These are phyloP conservation scores for Roridomyces roridus DNA, from an alignment of 768 basidiomycete genomes.

Conservation along the genomic window DNA sequence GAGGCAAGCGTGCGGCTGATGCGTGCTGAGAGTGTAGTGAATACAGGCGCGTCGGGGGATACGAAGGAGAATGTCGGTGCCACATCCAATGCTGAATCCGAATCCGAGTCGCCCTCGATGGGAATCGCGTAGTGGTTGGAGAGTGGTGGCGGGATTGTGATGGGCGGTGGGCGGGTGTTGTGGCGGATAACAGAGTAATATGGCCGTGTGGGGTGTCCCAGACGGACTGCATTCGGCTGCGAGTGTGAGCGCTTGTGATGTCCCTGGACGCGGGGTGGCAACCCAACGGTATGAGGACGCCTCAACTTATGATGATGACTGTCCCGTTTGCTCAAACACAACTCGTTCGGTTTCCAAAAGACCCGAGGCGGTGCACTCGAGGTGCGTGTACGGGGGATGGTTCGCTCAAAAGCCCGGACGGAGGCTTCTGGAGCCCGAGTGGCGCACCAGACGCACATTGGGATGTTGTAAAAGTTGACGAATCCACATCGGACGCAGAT, in stretches of 20 bases:
- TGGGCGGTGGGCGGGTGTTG: constrained; percentile 1
- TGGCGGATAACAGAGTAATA: constrained; percentile 15
- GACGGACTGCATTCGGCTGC: constrained; percentile 6
- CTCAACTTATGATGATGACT: not conserved
- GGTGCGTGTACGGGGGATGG: constrained; percentile 14
- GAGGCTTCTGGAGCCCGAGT: not conserved
- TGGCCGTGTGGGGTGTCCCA: constrained; percentile 13
- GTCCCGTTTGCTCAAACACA: not conserved
- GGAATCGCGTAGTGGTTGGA: not conserved
- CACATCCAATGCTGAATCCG: not conserved
- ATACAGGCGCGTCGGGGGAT: not conserved
- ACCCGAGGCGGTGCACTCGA: constrained; percentile 13
- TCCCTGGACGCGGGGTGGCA: not conserved
- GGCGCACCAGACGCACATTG: constrained; percentile 16
- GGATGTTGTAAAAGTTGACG: constrained; percentile 16
- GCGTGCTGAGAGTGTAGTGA: constrained; percentile 7
- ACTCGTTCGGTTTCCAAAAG: constrained; percentile 9
- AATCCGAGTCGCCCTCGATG: not conserved
- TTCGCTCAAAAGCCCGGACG: constrained; percentile 4
- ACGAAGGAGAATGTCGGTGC: not conserved
- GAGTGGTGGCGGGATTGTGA: not conserved
- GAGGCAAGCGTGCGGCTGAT: constrained; percentile 7
- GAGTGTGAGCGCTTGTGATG: constrained; percentile 15
- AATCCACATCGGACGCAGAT: constrained; percentile 8
- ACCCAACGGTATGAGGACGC: not conserved